A percentile compares a stretch with the other conserved stretches of the same genome.
phyloP scores from a whole-genome alignment of 768 basidiomycete genomes.

The Rhodosporidiobolus sp. region DNA sequence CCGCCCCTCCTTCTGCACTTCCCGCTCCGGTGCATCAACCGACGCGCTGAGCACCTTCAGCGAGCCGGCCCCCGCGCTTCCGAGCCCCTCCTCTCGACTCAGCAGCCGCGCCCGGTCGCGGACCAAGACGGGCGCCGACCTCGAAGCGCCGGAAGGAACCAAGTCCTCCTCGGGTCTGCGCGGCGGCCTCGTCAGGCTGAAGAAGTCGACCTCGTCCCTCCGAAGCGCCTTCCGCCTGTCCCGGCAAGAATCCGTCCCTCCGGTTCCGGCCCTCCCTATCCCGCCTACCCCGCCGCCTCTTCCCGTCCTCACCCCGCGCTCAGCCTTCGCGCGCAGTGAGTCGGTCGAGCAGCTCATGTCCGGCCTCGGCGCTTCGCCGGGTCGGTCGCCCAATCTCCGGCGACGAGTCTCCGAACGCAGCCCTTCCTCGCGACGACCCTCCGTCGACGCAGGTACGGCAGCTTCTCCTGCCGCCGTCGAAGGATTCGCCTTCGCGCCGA shows the following conservation, averaged over 20 bases:
- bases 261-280: background rate
- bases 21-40: too few relatives aligned
- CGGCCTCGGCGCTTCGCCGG: background rate
- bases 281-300: background rate
- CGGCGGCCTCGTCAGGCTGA: background rate
- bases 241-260: background rate
- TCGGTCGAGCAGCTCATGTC: background rate
- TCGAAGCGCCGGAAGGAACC: background rate
- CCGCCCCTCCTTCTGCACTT: too few relatives aligned
- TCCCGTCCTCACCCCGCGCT: background rate
- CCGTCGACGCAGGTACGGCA: too few relatives aligned
- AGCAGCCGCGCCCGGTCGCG: background rate
- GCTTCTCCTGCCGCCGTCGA: too few relatives aligned
- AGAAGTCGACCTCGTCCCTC: background rate
- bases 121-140: background rate
- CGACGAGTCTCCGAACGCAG: background rate
- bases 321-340: background rate
- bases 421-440: background rate
- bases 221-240: background rate
- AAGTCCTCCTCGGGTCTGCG: background rate
- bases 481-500: background rate
- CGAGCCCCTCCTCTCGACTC: too few relatives aligned
- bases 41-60: too few relatives aligned
- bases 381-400: too few relatives aligned
- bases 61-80: too few relatives aligned